Evolutionary conservation across 2,329 filamentous ascomycete genomes (phyloP).

Genomic region (Phoma sp.): DNA sequence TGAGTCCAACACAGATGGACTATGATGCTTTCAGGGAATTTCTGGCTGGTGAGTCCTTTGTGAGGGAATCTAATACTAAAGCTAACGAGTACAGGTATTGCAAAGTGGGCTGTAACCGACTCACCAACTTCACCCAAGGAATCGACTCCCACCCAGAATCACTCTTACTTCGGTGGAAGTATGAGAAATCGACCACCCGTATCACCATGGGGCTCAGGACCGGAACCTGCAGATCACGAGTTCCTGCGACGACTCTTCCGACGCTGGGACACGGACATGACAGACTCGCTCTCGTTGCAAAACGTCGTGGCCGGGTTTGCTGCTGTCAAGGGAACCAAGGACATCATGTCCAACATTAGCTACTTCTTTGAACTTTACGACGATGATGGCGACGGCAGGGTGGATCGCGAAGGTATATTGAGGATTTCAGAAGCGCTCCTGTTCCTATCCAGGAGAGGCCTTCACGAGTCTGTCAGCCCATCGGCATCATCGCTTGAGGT

Average conservation of each 20-base stretch:
- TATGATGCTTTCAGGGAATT: constrained; percentile 97
- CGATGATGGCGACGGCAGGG: constrained; percentile 86
- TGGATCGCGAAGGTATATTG: constrained; percentile 93
- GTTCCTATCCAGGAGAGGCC: constrained; percentile 87
- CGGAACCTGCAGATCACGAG: constrained; percentile 87
- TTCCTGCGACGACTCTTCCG: constrained; percentile 88
- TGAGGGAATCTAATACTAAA: background rate
- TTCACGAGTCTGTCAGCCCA: constrained; percentile 77
- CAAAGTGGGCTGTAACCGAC: constrained; percentile 93
- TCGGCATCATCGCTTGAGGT: constrained; percentile 66
- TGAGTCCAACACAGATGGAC: constrained; percentile 93
- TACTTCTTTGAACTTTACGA: constrained; percentile 99
- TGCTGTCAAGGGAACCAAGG: constrained; percentile 87
- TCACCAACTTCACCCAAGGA: constrained; percentile 70
- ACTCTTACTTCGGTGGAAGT: constrained; percentile 63
- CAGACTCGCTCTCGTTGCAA: constrained; percentile 81
- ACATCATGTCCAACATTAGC: constrained; percentile 97
- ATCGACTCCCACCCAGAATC: constrained; percentile 58
- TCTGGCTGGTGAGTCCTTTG: constrained; percentile 64
- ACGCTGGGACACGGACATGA: constrained; percentile 84
- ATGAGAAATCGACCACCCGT: constrained; percentile 51
- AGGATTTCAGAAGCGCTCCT: constrained; percentile 92
- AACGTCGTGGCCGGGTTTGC: constrained; percentile 92
- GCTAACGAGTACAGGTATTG: constrained; percentile 64
- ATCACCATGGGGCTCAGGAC: constrained; percentile 66